These are phyloP conservation scores for Hortiboletus rubellus DNA, from an alignment of 1,284 basidiomycete species.

Conservation along the genomic window DNA sequence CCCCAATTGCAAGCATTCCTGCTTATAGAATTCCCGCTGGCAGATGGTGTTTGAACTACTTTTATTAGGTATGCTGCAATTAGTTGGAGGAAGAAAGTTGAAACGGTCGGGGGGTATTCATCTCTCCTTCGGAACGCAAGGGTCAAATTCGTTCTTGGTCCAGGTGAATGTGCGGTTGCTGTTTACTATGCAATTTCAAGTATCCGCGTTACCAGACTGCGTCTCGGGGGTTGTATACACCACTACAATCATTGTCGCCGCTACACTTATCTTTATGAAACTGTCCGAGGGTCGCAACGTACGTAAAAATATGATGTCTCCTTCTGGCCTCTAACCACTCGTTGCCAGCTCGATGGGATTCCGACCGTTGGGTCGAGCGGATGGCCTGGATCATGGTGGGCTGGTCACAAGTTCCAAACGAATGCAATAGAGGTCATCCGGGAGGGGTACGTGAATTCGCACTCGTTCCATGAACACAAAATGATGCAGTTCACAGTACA, in stretches of 20 bases:
- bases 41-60: too few species aligned
- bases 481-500: constrained; percentile 10
- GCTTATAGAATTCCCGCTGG: too few species aligned
- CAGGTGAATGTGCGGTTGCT: too few species aligned
- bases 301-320: background rate
- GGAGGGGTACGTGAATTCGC: constrained; percentile 22
- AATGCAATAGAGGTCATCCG: constrained; percentile 9
- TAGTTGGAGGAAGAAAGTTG: too few species aligned
- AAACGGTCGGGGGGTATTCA: too few species aligned
- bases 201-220: background rate
- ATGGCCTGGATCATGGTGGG: constrained; percentile 15
- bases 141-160: too few species aligned
- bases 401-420: constrained; percentile 3
- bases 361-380: constrained; percentile 21
- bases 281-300: background rate
- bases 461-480: too few species aligned
- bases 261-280: background rate
- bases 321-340: background rate
- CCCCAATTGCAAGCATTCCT: too few species aligned
- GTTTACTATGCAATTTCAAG: background rate
- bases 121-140: too few species aligned
- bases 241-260: background rate
- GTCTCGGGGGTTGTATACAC: background rate
- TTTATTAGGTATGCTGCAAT: too few species aligned
- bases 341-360: constrained; percentile 9